These are phyloP conservation scores for Saururus chinensis DNA, from an alignment of 164 flowering plant genomes.

Conservation along the genomic window DNA sequence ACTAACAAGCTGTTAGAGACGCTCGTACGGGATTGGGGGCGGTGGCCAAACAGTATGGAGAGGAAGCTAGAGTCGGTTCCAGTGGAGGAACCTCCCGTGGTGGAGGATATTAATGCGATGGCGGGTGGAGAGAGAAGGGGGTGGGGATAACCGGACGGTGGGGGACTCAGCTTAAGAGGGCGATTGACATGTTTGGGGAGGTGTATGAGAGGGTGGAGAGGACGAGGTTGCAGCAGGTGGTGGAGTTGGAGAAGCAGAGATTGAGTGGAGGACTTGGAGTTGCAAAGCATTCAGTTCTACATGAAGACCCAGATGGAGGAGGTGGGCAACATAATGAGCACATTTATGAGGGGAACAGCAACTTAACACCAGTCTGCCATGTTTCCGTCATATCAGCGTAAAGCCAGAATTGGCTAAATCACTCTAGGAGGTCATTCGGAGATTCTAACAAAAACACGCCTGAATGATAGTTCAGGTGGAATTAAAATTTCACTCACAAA, in stretches of 20 bases:
- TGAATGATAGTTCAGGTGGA: too few relatives aligned
- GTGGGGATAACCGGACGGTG: conserved; percentile 16
- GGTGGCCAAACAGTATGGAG: conserved; percentile 35
- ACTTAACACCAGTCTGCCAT: too few relatives aligned
- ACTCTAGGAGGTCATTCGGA: too few relatives aligned
- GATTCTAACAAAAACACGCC: too few relatives aligned
- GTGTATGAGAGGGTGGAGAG: conserved; percentile 72
- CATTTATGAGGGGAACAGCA: too few relatives aligned
- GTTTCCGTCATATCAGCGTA: too few relatives aligned
- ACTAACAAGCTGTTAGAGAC: conserved; percentile 43
- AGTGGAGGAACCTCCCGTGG: not conserved
- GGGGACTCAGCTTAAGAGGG: conserved; percentile 47
- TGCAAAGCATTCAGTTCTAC: conserved; percentile 89
- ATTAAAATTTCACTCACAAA: too few relatives aligned
- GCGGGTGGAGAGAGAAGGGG: conserved; percentile 23
- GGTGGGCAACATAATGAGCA: too few relatives aligned
- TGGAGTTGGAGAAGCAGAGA: conserved; percentile 92
- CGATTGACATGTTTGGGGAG: conserved; percentile 71
- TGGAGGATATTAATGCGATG: conserved; percentile 42
- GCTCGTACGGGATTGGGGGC: conserved; percentile 32
- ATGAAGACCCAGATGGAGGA: conserved; percentile 83
- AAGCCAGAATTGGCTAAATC: too few relatives aligned
- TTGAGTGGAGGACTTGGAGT: conserved; percentile 76
- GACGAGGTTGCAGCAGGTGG: conserved; percentile 61
- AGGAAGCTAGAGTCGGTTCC: conserved; percentile 27